These are phyloP conservation scores for Raffaelea albimanens DNA, from an alignment of 2,329 filamentous ascomycete species.

Conservation along the genomic window DNA sequence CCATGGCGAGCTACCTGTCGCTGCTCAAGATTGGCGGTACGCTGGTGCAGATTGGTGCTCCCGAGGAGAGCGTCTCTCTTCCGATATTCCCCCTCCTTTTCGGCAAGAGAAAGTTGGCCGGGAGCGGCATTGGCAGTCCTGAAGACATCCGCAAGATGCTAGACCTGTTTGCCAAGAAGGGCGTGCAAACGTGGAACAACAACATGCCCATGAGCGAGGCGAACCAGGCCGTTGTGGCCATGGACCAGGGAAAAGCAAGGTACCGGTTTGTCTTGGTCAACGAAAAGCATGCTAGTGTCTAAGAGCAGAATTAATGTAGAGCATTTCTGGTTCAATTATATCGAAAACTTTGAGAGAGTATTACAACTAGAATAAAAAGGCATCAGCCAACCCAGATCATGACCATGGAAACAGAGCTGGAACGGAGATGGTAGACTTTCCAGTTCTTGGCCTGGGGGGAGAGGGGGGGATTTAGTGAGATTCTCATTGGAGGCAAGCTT, in stretches of 20 bases:
- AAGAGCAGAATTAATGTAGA: too few relatives aligned
- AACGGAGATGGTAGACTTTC: too few relatives aligned
- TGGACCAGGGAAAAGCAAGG: background rate
- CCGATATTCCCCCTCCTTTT: slow-evolving; percentile 32
- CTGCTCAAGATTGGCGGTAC: slow-evolving; percentile 42
- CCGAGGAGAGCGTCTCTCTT: slow-evolving; percentile 37
- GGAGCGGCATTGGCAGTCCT: slow-evolving; percentile 52
- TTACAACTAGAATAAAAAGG: too few relatives aligned
- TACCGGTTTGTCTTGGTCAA: background rate
- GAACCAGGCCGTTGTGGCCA: background rate
- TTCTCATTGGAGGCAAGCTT: too few relatives aligned
- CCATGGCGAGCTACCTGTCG: slow-evolving; percentile 40
- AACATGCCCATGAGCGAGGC: background rate
- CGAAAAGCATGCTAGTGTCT: too few relatives aligned
- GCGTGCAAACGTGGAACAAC: slow-evolving; percentile 5
- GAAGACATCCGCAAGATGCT: slow-evolving; percentile 51
- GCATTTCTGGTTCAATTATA: too few relatives aligned
- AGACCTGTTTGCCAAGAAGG: slow-evolving; percentile 41
- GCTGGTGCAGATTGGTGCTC: slow-evolving; percentile 50
- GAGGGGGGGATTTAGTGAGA: too few relatives aligned
- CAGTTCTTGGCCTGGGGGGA: too few relatives aligned
- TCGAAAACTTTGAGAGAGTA: too few relatives aligned
- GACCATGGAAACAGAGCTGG: too few relatives aligned
- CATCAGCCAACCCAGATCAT: too few relatives aligned
- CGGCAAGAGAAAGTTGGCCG: slow-evolving; percentile 27